phyloP scores from a whole-genome alignment of 305 asterid genomes.

The Fraxinus baroniana region DNA sequence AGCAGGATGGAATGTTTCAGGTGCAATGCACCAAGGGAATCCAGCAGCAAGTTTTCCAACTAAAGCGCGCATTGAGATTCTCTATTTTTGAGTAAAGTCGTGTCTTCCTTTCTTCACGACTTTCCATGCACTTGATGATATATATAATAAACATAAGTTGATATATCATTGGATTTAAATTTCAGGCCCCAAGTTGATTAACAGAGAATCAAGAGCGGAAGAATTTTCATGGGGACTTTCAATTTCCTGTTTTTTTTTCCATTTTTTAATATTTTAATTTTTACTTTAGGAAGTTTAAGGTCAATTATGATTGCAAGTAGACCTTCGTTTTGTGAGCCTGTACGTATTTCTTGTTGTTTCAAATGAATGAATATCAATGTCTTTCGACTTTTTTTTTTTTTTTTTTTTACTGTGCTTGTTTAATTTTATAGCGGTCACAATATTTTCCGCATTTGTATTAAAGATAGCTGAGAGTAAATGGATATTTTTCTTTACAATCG shows the following conservation, averaged over 20 bases:
- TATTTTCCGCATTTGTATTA: neutral
- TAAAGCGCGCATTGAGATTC: conserved; percentile 42
- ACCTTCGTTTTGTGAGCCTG: conserved; percentile 38
- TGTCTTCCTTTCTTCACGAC: neutral
- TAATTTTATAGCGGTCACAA: neutral
- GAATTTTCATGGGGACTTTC: conserved; percentile 32
- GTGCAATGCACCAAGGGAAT: conserved; percentile 97
- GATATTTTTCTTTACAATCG: neutral
- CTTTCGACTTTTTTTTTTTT: conserved; percentile 3
- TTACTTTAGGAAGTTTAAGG: conserved; percentile 43
- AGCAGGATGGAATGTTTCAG: conserved; percentile 95
- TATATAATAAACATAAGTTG: neutral
- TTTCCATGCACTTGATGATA: neutral
- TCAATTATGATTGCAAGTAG: conserved; percentile 28
- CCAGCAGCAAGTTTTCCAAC: conserved; percentile 55
- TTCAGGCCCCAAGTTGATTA: conserved; percentile 36
- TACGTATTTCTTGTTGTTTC: conserved; percentile 35
- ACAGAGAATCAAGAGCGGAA: conserved; percentile 49
- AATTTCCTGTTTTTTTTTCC: conserved; percentile 24
- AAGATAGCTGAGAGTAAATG: neutral
- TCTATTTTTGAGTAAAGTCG: conserved; percentile 56
- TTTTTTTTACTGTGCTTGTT: neutral
- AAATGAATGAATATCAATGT: conserved; percentile 42
- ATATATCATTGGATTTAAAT: neutral
- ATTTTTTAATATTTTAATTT: conserved; percentile 19